A percentile compares a stretch with the other conserved stretches of the same genome.
Evolutionary conservation across 78 protist species (phyloP).

Genomic region (Dictyostelium intermedium): DNA sequence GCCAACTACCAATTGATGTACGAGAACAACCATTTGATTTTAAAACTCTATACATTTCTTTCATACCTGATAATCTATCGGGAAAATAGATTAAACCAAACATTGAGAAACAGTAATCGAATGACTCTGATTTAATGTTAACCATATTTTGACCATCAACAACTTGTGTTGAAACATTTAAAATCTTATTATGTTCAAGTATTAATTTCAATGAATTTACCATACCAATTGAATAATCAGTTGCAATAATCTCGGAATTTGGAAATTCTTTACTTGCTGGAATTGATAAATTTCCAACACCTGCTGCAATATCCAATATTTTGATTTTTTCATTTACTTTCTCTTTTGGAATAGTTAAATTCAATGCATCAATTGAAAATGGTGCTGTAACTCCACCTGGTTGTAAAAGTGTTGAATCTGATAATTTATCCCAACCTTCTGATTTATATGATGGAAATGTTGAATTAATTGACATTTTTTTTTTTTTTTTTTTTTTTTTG

Average conservation of each 20-base stretch:
- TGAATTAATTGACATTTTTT: background rate
- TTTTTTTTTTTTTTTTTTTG: background rate
- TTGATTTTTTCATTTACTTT: background rate
- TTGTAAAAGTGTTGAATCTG: background rate
- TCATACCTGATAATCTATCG: background rate
- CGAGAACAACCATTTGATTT: background rate
- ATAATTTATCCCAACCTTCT: background rate
- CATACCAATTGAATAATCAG: conserved; percentile 30
- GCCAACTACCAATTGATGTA: conserved; percentile 12
- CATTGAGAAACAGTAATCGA: conserved; percentile 34
- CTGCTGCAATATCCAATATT: conserved; percentile 49
- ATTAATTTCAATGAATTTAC: background rate
- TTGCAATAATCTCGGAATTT: background rate
- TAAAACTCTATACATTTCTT: conserved; percentile 15
- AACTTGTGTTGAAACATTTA: background rate
- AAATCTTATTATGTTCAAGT: background rate
- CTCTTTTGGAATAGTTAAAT: background rate
- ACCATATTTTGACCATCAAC: conserved; percentile 10
- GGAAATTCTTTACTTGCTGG: background rate
- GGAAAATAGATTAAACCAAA: conserved; percentile 34
- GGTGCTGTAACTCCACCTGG: background rate
- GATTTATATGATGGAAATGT: background rate
- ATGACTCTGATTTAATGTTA: background rate
- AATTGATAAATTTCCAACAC: conserved; percentile 42
- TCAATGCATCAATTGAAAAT: background rate